These are phyloP conservation scores for Dactylella cylindrospora DNA, from an alignment of 2,329 filamentous ascomycete species.

Conservation along the genomic window DNA sequence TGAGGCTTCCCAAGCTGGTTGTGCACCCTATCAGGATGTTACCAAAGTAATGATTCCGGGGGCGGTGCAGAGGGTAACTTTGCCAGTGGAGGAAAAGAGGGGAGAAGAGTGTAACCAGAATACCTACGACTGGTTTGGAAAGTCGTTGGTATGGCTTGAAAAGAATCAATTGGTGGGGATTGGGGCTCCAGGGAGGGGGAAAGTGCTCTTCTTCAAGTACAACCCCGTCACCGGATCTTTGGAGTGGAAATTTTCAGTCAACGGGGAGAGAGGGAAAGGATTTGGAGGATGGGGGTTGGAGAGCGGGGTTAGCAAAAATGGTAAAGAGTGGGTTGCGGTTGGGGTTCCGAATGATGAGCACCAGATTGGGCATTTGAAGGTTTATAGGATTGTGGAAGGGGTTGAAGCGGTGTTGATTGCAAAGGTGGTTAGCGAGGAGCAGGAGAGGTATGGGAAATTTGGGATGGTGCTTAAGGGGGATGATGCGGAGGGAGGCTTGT, in stretches of 20 bases:
- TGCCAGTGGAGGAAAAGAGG: constrained; percentile 10
- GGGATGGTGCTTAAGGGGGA: constrained; percentile 44
- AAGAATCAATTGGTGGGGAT: constrained; percentile 34
- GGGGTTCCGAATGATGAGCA: constrained; percentile 39
- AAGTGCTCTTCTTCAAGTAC: constrained; percentile 44
- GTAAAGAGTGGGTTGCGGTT: constrained; percentile 45
- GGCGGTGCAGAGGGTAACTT: constrained; percentile 3
- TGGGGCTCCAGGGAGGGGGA: constrained; percentile 43
- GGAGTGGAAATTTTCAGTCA: constrained; percentile 18
- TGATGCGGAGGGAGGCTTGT: constrained; percentile 26
- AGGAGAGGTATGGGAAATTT: constrained; percentile 44
- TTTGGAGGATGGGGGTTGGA: constrained; percentile 44
- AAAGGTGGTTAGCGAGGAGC: constrained; percentile 28
- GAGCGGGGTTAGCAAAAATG: constrained; percentile 19
- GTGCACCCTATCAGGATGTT: constrained; percentile 9
- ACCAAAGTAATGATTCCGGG: constrained; percentile 13
- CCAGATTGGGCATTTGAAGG: constrained; percentile 42
- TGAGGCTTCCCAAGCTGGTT: constrained; percentile 1
- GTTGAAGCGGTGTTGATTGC: constrained; percentile 17
- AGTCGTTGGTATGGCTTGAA: constrained; percentile 22
- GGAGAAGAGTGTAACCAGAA: constrained; percentile 6
- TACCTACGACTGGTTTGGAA: constrained; percentile 46
- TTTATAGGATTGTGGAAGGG: constrained; percentile 33
- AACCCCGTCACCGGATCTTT: neutral
- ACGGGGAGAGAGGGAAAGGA: constrained; percentile 6